Evolutionary conservation across 2,329 filamentous ascomycete species (phyloP).

Genomic region (Aspergillus sp.): DNA sequence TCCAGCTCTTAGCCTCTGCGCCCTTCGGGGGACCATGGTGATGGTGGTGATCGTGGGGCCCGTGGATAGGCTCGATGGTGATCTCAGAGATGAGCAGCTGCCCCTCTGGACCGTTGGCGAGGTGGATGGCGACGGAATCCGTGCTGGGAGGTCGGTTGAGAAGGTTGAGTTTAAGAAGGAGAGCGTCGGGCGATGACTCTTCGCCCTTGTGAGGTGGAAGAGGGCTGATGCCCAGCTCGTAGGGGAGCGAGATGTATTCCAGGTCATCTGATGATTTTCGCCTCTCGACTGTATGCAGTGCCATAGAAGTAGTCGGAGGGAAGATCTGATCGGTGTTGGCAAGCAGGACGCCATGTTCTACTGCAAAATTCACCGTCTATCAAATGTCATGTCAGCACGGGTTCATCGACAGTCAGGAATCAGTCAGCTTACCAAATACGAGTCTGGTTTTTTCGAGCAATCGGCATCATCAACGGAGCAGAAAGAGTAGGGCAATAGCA

Average conservation of each 20-base stretch:
- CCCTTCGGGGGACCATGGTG: not conserved
- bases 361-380: conserved; percentile 24
- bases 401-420: too few relatives aligned
- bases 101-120: conserved; percentile 19
- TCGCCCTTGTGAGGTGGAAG: conserved; percentile 11
- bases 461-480: conserved; percentile 12
- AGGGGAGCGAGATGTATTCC: conserved; percentile 15
- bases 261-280: conserved; percentile 6
- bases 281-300: conserved; percentile 14
- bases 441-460: conserved; percentile 6
- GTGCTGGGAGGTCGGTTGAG: conserved; percentile 21
- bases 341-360: conserved; percentile 20
- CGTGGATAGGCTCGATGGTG: conserved; percentile 15
- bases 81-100: conserved; percentile 22
- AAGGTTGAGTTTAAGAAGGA: conserved; percentile 17
- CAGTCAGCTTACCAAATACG: conserved; percentile 8
- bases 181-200: conserved; percentile 16
- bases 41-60: not conserved
- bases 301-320: conserved; percentile 21
- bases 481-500: conserved; percentile 6
- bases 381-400: not conserved
- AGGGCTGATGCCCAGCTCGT: conserved; percentile 18
- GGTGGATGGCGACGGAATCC: conserved; percentile 23
- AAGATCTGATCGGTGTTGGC: conserved; percentile 26
- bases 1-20: conserved; percentile 21